Evolutionary conservation across 2,329 filamentous ascomycete genomes (phyloP), one percentile per base, ranked within the genome.

Genomic region (Helotiales sp.): DNA sequence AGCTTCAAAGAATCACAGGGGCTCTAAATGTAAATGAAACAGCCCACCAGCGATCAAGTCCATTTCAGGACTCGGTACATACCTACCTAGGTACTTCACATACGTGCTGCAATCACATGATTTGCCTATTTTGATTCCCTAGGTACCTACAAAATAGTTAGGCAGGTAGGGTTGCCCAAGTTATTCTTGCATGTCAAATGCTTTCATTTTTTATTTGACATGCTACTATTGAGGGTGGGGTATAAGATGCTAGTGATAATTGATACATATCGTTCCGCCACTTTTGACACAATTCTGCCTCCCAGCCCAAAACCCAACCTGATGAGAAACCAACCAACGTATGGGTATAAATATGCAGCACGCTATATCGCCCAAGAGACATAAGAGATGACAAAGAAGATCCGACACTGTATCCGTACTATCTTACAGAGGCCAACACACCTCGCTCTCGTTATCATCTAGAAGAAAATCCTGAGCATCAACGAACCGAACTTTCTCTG

Each of bases 351-450:
- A 54, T n/a, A 25, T 44, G 27, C 30, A 33, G 31, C 50, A 48
- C 19, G 46, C 29, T 38, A 44, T 38, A 48, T 40, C 13, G 29
- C 38, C 29, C n/a, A n/a, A n/a, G n/a, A 34, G 12, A 53, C 47
- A 49, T 52, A 59, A n/a, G 52, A 48, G 27, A 58, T 47, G 19
- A 40, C n/a, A 57, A 42, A 52, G 29, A 25, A 34, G 15, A 47
- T 22, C 5, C 8, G 47, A 44, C 40, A 34, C 27, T 42, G 55
- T 52, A 42, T 40, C 27, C 40, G 55, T 52, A 42, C 33, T 44
- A 54, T 53, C 29, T 55, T 44, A 62, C 42, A 65, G 22, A 24
- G 58, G 57, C 63, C 65, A 66, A 24, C 56, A 30, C 19, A 54
- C 40, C 24, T 55, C 59, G n/a, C 34, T 46, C 10, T 63, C 62